These are phyloP conservation scores for Ziziphus jujuba DNA, from an alignment of 306 rosid genomes.

Conservation along the genomic window DNA sequence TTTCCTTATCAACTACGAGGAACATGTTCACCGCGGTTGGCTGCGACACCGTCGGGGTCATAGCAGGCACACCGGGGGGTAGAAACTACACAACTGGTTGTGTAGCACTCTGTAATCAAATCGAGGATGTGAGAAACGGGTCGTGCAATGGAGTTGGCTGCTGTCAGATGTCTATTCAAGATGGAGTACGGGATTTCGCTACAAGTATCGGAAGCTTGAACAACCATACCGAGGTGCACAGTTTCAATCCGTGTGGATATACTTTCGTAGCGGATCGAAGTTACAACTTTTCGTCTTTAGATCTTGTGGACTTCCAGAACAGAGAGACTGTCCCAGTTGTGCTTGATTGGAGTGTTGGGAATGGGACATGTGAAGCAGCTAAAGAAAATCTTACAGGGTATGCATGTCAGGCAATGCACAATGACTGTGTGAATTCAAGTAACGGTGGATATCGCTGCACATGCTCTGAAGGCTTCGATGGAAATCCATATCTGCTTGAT, in stretches of 20 bases:
- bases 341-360: constrained; percentile 7
- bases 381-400: not conserved
- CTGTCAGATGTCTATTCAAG: too few species aligned
- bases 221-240: not conserved
- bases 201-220: not conserved
- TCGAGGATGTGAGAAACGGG: not conserved
- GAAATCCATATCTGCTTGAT: constrained; percentile 2
- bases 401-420: not conserved
- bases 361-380: not conserved
- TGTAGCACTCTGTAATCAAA: not conserved
- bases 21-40: constrained; percentile 1
- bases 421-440: not conserved
- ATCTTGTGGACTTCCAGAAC: not conserved
- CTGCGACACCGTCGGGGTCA: not conserved
- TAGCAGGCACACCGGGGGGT: not conserved
- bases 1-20: not conserved
- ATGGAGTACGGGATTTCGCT: too few species aligned
- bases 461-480: not conserved
- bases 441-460: constrained; percentile 19
- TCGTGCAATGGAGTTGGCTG: not conserved
- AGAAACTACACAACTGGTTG: not conserved
- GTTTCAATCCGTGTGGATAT: not conserved
- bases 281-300: not conserved
- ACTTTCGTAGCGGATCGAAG: not conserved
- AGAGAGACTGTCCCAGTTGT: not conserved